Base-by-base conservation (phyloP, 208 protist species). In the Endotrypanum monterogeii region DNA sequence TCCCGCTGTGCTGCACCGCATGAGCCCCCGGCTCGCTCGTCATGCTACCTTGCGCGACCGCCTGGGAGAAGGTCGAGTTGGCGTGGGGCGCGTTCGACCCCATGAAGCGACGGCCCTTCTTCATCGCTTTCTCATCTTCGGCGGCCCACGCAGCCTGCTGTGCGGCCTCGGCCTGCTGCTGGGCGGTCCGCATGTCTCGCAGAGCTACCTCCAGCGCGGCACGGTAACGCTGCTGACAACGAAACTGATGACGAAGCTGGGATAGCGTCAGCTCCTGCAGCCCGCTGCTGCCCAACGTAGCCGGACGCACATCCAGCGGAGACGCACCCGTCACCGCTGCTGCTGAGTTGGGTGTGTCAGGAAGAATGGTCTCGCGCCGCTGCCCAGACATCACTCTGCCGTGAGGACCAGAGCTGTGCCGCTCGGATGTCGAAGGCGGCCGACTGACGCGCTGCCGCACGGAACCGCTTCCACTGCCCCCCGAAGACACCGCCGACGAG, bases 171-270 rank as follows among this genome's bases (percentile, higher is more conserved):
- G 83, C 84, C 46, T 87, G 77, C 32, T 75, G 72, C 78, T 83
- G 88, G 25, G 77, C 60, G 78, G 39, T 32, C 48, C 62, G 69
- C 63, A 89, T 41, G 30, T 83, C 75, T 25, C 63, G 61, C 57
- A 90, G 18, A 23, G 85, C 72, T 44, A 81, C 61, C 70, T 88
- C 79, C 28, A 96, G 74, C 48, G 78, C 87, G 32, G 57, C 55
- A 3, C 86, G 85, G 72, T 90, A 86, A 52, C 76, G 80, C 80
- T 91, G 82, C 46, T 93, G 89, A 55, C 88, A 85, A 11, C 79
- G 61, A 57, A 94, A 88, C 67, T 92, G 88, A n/a, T 79, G 73
- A 6, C 88, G 85, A 16, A 96, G 84, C 76, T 93, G 85, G 60
- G 70, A 79, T 2, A 96, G 73, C 7, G 82, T 91, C 71, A 96